Evolutionary conservation across 2,329 filamentous ascomycete genomes (phyloP), one percentile per base, ranked within the genome.

Genomic region (Emergomyces orientalis): DNA sequence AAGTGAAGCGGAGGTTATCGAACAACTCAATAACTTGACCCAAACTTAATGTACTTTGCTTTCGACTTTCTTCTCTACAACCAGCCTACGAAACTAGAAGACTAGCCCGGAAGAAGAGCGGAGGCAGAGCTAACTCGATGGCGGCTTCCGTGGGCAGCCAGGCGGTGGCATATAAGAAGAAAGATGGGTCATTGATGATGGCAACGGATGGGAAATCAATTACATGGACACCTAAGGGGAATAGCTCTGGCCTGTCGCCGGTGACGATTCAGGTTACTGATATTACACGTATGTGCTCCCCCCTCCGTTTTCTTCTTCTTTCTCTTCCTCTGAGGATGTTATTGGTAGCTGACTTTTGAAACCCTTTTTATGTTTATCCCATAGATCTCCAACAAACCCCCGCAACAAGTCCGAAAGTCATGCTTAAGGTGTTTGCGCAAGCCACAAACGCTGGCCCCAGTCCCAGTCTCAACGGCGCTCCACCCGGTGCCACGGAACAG

Each of bases 381-480:
- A 7, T 69, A 94, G 90, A 97, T 77, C 84, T 99, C 58, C 93
- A 99, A 75, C 93, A 97, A 75, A 97, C 94, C 0, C 92, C 94
- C 14, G 90, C 91, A 64, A 87, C 82, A n/a, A 87, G 86, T 43
- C 81, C 91, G 22, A 97, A 96, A 80, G 91, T 96, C 61, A 96
- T 96, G 82, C 83, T 97, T 64, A 96, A 94, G 75, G 88, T 99
- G 62, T 90, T 97, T 69, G 88, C 88, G 65, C 88, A 91, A 73
- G 78, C 79, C 56, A 79, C 80, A 32, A 74, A 80, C 34, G 84
- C 88, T 59, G 55, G 43, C 30, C n/a, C 59, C 9, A 37, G 7
- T 30, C n/a, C 27, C 4, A 22, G 22, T 19, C 11, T 49, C 14
- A 56, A 49, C 27, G 70, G 73, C 43, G 64, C 71, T 19, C 69